Conservation (phyloP, 2,329 filamentous ascomycete genomes). For the Aspergillus udagawae region DNA sequence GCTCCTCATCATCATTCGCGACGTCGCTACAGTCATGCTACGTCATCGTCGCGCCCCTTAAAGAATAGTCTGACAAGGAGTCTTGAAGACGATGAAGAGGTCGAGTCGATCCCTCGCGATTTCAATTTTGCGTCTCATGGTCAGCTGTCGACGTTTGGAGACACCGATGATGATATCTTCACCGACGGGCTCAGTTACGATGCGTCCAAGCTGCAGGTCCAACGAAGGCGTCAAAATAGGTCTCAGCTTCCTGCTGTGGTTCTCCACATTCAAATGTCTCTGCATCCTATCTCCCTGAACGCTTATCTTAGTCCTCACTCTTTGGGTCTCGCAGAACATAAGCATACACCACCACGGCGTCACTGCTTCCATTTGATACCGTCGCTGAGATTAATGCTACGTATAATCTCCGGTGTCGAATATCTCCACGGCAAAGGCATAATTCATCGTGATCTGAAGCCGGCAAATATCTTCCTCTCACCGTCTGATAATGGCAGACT, state of each 20-base stretch:
- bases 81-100: conserved; percentile 44
- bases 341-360: conserved; percentile 25
- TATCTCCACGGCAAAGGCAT: conserved; percentile 61
- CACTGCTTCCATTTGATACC: conserved; percentile 62
- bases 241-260: conserved; percentile 41
- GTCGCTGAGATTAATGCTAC: conserved; percentile 54
- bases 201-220: conserved; percentile 29
- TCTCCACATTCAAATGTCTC: conserved; percentile 65
- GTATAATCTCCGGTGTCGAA: conserved; percentile 59
- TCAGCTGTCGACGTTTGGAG: conserved; percentile 33
- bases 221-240: conserved; percentile 18
- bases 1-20: conserved; percentile 17
- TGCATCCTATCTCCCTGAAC: conserved; percentile 60
- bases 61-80: conserved; percentile 37
- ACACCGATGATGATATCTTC: conserved; percentile 38
- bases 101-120: conserved; percentile 47
- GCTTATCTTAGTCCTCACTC: conserved; percentile 50
- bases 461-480: conserved; percentile 63
- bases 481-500: conserved; percentile 47
- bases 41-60: conserved; percentile 39
- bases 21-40: conserved; percentile 32
- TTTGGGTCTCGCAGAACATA: conserved; percentile 13
- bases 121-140: conserved; percentile 28
- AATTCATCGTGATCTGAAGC: conserved; percentile 65
- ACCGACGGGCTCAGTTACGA: conserved; percentile 38